Evolutionary conservation across 73 alveolate genomes (phyloP), one percentile per base, ranked within the genome.

Genomic region (Paramecium tetraurelia): DNA sequence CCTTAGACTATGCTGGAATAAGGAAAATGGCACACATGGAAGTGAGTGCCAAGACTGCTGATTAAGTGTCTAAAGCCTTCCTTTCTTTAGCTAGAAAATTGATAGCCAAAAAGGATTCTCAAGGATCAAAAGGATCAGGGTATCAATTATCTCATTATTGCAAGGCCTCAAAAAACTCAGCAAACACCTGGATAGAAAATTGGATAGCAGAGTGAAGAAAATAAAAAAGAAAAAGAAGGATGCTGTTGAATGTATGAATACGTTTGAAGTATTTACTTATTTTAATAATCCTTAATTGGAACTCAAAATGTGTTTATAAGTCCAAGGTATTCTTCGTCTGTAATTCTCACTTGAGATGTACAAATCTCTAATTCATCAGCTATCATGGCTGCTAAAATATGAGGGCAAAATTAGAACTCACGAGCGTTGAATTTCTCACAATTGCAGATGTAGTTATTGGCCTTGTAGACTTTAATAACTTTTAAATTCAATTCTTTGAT

Each of bases 1-100:
- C 94, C 48, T 70, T 70, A 24, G 94, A 89, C 57, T 89, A 89
- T 44, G 94, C 94, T 6, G 18, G 35, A 31, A 40, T 68, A 29
- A 69, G 84, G 21, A 89, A 72, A 70, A 89, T 89, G 94, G 84
- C 86, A 24, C 87, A 70, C 44, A 40, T 89, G 24, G 94, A 89
- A 70, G 86, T 63, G 24, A 59, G 89, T 43, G 94, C 94, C 18
- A 89, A 89, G 76, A 89, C 94, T 18, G 58, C 94, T 24, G 94
- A 89, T 50, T 44, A 77, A 14, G 94, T 89, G 43, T 27, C 80
- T 11, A 70, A 89, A 35, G 94, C 94, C 22, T 89, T 89, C 83
- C 38, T 71, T 8, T 46, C 36, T 24, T 50, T 89, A 63, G 83
- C 94, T 22, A 77, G 38, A 46, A 89, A 72, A 33, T 53, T 89